Evolutionary conservation across 768 basidiomycete genomes (phyloP).

Genomic region (Trametes cinnabarina): DNA sequence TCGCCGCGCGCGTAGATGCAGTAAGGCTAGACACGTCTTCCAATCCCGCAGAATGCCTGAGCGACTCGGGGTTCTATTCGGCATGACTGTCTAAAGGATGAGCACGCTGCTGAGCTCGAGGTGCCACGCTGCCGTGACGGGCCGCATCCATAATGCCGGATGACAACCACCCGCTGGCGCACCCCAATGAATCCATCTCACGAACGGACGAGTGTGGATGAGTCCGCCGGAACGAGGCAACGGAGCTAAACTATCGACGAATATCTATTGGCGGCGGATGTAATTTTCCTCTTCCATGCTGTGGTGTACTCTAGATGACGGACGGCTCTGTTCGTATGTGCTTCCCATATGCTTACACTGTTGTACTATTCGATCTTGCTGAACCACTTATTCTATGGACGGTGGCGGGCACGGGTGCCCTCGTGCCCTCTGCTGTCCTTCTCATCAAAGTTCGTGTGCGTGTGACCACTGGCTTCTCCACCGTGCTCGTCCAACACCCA

Average conservation of each 20-base stretch:
- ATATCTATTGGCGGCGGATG: conserved; percentile 3
- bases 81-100: conserved; percentile 17
- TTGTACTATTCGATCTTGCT: not conserved
- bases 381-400: no score
- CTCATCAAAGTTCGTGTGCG: no score
- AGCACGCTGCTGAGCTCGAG: no score
- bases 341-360: not conserved
- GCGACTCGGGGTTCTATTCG: conserved; percentile 34
- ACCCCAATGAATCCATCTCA: not conserved
- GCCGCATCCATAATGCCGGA: no score
- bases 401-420: no score
- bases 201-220: not conserved
- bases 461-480: no score
- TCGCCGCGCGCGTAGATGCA: conserved; percentile 18
- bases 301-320: not conserved
- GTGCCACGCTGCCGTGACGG: no score
- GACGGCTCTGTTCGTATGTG: not conserved
- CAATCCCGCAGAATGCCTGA: conserved; percentile 30
- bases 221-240: not conserved
- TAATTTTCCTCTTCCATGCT: not conserved
- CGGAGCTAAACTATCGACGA: not conserved
- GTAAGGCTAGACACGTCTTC: conserved; percentile 30
- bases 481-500: no score
- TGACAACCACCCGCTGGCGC: not conserved
- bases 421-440: no score